A percentile compares a stretch with the other conserved stretches of the same genome.
phyloP scores from a whole-genome alignment of 352 stramenopile species.

The Phytophthora citricola region DNA sequence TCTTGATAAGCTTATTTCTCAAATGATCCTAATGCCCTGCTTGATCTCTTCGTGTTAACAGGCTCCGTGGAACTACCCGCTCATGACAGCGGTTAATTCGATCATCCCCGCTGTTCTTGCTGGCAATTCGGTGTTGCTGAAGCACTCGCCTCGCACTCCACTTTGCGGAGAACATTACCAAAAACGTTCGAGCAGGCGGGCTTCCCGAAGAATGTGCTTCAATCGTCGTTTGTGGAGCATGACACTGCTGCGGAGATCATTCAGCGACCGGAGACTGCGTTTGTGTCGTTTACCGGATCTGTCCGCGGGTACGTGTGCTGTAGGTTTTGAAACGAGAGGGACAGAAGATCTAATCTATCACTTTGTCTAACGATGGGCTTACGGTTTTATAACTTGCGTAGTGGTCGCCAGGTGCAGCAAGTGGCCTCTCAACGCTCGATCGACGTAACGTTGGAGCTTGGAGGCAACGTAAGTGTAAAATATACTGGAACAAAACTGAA shows the following conservation, averaged over 20 bases:
- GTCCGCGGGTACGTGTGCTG: slow-evolving; percentile 57
- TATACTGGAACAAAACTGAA: not conserved
- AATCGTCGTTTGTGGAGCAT: slow-evolving; percentile 74
- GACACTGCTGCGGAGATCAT: slow-evolving; percentile 75
- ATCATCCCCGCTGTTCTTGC: slow-evolving; percentile 85
- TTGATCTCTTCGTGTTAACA: slow-evolving; percentile 14
- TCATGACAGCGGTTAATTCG: slow-evolving; percentile 89
- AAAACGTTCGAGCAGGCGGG: slow-evolving; percentile 70
- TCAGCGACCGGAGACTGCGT: slow-evolving; percentile 67
- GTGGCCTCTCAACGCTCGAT: slow-evolving; percentile 71
- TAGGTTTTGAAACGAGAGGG: not conserved
- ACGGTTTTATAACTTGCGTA: slow-evolving; percentile 23
- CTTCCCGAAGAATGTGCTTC: slow-evolving; percentile 70
- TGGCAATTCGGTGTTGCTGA: slow-evolving; percentile 82
- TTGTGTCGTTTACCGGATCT: slow-evolving; percentile 88
- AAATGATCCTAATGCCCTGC: slow-evolving; percentile 8
- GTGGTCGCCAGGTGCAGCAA: slow-evolving; percentile 72
- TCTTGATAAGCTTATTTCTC: slow-evolving; percentile 3
- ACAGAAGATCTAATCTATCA: not conserved
- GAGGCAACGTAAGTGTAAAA: slow-evolving; percentile 63
- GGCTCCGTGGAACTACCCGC: slow-evolving; percentile 87
- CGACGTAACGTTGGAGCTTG: slow-evolving; percentile 83
- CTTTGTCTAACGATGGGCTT: slow-evolving; percentile 3
- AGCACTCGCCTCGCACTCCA: slow-evolving; percentile 83
- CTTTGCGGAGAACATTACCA: slow-evolving; percentile 81